Conservation (phyloP, 805 yeast genomes). For the Zygotorulaspora sp. region DNA sequence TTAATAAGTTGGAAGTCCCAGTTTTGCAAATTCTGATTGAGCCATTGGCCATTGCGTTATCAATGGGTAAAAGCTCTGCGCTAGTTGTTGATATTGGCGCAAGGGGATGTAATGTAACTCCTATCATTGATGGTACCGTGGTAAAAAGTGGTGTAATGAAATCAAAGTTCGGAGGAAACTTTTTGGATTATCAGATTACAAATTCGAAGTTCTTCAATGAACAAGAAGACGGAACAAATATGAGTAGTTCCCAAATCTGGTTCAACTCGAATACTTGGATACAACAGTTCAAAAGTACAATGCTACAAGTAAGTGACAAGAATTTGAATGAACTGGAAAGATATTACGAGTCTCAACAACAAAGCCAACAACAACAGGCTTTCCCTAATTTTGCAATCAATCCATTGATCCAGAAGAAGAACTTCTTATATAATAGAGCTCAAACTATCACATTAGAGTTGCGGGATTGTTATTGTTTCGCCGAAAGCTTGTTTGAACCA, state of each 20-base stretch:
- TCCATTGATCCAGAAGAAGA: slow-evolving; percentile 21
- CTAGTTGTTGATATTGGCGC: slow-evolving; percentile 79
- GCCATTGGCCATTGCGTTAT: slow-evolving; percentile 72
- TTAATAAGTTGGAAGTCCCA: slow-evolving; percentile 71
- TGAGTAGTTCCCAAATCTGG: slow-evolving; percentile 24
- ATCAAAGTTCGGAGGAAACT: slow-evolving; percentile 81
- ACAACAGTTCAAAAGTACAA: slow-evolving; percentile 28
- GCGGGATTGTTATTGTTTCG: slow-evolving; percentile 25
- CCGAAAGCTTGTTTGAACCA: slow-evolving; percentile 33
- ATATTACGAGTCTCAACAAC: slow-evolving; percentile 25
- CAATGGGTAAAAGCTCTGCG: slow-evolving; percentile 73
- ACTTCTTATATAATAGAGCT: slow-evolving; percentile 20
- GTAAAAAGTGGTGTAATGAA: slow-evolving; percentile 60
- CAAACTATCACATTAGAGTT: slow-evolving; percentile 24
- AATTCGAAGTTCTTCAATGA: slow-evolving; percentile 1
- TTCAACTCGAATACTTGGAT: slow-evolving; percentile 29
- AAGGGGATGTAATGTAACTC: slow-evolving; percentile 64
- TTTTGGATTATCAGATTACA: slow-evolving; percentile 57
- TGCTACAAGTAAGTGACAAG: slow-evolving; percentile 31
- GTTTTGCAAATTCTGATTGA: slow-evolving; percentile 68
- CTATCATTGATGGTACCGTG: slow-evolving; percentile 70
- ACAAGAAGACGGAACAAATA: not conserved
- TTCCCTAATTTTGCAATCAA: slow-evolving; percentile 14
- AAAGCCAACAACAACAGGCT: slow-evolving; percentile 14
- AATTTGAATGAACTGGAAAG: slow-evolving; percentile 24